These are phyloP conservation scores for Chlorophyllum brunneum DNA, from an alignment of 768 basidiomycete genomes.

Conservation along the genomic window DNA sequence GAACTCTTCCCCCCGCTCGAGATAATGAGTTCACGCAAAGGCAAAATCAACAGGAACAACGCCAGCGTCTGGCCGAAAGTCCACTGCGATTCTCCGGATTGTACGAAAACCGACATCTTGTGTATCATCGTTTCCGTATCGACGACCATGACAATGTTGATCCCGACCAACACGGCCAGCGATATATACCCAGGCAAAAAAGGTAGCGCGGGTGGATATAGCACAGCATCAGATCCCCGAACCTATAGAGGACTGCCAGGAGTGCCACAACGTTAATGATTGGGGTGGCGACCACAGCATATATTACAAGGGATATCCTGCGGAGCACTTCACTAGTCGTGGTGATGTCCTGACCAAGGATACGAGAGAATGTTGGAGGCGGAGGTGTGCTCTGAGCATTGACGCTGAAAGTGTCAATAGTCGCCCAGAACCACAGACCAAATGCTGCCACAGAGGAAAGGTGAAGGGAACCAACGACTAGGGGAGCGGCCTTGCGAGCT, in stretches of 20 bases:
- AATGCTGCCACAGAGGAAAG: slow-evolving; percentile 11
- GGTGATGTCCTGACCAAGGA: neutral
- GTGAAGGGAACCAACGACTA: slow-evolving; percentile 11
- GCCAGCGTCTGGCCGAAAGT: slow-evolving; percentile 12
- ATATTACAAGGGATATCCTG: neutral
- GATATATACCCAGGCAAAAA: neutral
- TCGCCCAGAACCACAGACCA: slow-evolving; percentile 16
- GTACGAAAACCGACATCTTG: neutral
- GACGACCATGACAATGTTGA: slow-evolving; percentile 6
- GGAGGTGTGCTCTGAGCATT: neutral
- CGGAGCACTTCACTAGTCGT: neutral
- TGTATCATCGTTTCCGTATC: slow-evolving; percentile 9
- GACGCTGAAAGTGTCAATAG: slow-evolving; percentile 1
- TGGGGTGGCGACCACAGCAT: slow-evolving; percentile 1
- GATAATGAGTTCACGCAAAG: too few relatives aligned
- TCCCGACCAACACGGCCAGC: neutral
- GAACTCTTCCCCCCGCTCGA: too few relatives aligned
- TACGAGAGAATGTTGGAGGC: neutral
- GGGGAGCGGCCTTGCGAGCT: neutral
- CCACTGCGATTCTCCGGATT: slow-evolving; percentile 4
- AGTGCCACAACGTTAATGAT: slow-evolving; percentile 1
- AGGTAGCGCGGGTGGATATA: neutral
- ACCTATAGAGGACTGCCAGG: neutral
- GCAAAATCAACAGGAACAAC: neutral
- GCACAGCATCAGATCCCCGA: too few relatives aligned